Conservation (phyloP, 2,329 filamentous ascomycete species). For the Neonectria neomacrospora region DNA sequence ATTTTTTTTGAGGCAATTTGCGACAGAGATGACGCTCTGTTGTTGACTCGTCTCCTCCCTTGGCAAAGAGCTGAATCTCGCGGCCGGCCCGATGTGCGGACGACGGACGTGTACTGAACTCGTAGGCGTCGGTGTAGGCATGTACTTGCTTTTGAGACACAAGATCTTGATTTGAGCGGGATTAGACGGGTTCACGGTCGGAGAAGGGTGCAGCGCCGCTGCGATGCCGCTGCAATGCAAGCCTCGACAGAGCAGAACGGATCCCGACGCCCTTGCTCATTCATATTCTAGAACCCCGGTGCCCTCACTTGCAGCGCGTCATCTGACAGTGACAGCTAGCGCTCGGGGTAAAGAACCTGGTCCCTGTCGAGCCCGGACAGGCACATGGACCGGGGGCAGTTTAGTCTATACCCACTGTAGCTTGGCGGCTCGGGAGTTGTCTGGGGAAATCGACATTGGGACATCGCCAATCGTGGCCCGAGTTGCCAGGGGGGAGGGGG, state of each 20-base stretch:
- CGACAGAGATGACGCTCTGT: slow-evolving; percentile 19
- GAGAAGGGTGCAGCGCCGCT: neutral
- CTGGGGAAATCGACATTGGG: slow-evolving; percentile 24
- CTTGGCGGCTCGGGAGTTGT: slow-evolving; percentile 14
- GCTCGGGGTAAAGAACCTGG: slow-evolving; percentile 14
- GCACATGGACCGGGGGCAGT: slow-evolving; percentile 13
- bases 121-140: neutral
- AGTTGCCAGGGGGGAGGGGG: neutral
- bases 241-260: slow-evolving; percentile 20
- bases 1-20: slow-evolving; percentile 27
- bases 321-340: slow-evolving; percentile 27
- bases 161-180: slow-evolving; percentile 2
- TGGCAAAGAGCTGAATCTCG: slow-evolving; percentile 20
- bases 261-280: slow-evolving; percentile 12
- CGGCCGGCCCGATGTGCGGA: slow-evolving; percentile 24
- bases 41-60: slow-evolving; percentile 12
- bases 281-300: slow-evolving; percentile 20
- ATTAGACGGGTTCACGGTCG: slow-evolving; percentile 22
- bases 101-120: neutral
- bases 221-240: neutral
- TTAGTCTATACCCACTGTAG: neutral
- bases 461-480: slow-evolving; percentile 17
- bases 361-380: slow-evolving; percentile 28
- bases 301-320: slow-evolving; percentile 26
- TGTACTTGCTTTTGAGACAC: slow-evolving; percentile 12